phyloP scores from a whole-genome alignment of 306 rosid species.

The Arachis stenosperma region DNA sequence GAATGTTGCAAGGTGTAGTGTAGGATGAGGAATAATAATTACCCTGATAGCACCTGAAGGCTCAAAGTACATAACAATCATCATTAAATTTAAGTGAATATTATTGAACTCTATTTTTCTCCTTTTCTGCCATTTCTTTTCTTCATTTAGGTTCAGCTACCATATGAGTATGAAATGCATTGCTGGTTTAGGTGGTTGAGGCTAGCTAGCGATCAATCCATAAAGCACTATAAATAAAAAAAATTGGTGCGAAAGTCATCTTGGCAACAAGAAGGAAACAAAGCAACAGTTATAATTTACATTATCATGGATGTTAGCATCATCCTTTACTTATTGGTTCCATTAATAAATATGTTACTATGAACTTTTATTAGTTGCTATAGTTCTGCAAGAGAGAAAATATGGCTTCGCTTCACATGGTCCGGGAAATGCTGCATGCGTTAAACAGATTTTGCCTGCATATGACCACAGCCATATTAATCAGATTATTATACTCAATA shows the following conservation, averaged over 20 bases:
- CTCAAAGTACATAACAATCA: slow-evolving; percentile 27
- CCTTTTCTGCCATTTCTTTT: slow-evolving; percentile 20
- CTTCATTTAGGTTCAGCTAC: background rate
- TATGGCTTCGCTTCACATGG: slow-evolving; percentile 44
- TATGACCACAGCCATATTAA: background rate
- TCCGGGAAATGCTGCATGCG: slow-evolving; percentile 56
- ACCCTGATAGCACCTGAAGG: slow-evolving; percentile 24
- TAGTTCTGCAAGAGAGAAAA: background rate
- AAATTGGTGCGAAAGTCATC: background rate
- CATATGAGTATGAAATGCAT: slow-evolving; percentile 4
- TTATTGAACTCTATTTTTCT: slow-evolving; percentile 18
- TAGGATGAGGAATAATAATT: slow-evolving; percentile 30
- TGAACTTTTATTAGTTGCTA: too few species aligned
- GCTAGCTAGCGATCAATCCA: background rate
- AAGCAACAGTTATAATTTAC: background rate
- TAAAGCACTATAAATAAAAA: background rate
- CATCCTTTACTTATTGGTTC: slow-evolving; percentile 2
- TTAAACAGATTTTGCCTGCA: slow-evolving; percentile 67
- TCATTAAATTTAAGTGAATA: slow-evolving; percentile 42
- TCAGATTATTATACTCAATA: background rate
- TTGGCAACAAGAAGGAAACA: slow-evolving; percentile 17
- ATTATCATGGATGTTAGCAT: slow-evolving; percentile 1
- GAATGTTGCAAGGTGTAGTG: slow-evolving; percentile 26
- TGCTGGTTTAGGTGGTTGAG: slow-evolving; percentile 6
- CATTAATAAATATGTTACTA: background rate